These are phyloP conservation scores for Lobosporangium transversale DNA, from an alignment of 192 early-diverging fungal species.

Conservation along the genomic window DNA sequence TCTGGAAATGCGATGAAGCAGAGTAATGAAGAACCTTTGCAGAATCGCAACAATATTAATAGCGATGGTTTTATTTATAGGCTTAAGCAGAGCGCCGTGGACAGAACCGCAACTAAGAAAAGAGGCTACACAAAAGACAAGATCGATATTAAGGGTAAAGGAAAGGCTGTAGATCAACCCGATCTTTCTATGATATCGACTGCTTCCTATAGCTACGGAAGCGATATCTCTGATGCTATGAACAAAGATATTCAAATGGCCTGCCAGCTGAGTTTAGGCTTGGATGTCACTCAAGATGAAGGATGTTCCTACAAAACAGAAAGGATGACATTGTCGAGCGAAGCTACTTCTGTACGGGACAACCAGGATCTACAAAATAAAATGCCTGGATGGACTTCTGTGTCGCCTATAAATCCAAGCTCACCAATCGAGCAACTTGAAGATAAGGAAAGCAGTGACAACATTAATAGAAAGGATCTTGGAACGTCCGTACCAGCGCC, in stretches of 20 bases:
- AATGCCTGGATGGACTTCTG: neutral
- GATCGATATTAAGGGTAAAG: neutral
- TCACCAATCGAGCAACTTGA: too few relatives aligned
- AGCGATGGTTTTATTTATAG: too few relatives aligned
- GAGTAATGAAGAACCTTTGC: too few relatives aligned
- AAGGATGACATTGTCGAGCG: too few relatives aligned
- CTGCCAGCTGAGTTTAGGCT: slow-evolving; percentile 1
- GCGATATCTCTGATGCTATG: neutral
- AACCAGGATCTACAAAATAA: neutral
- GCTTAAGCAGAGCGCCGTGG: neutral
- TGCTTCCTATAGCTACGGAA: neutral
- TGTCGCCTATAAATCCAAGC: too few relatives aligned
- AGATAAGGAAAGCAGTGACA: too few relatives aligned
- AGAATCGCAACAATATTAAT: neutral
- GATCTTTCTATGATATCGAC: neutral
- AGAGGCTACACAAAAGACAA: slow-evolving; percentile 16
- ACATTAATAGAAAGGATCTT: neutral
- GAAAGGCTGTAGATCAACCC: neutral
- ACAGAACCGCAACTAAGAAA: slow-evolving; percentile 5
- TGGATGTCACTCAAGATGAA: neutral
- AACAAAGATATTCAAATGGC: slow-evolving; percentile 15
- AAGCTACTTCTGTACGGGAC: neutral
- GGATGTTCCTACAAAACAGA: slow-evolving; percentile 5
- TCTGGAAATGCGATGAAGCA: too few relatives aligned
- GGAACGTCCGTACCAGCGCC: neutral